These are phyloP conservation scores for Thielaviopsis euricoi DNA, from an alignment of 2,329 filamentous ascomycete genomes.

Conservation along the genomic window DNA sequence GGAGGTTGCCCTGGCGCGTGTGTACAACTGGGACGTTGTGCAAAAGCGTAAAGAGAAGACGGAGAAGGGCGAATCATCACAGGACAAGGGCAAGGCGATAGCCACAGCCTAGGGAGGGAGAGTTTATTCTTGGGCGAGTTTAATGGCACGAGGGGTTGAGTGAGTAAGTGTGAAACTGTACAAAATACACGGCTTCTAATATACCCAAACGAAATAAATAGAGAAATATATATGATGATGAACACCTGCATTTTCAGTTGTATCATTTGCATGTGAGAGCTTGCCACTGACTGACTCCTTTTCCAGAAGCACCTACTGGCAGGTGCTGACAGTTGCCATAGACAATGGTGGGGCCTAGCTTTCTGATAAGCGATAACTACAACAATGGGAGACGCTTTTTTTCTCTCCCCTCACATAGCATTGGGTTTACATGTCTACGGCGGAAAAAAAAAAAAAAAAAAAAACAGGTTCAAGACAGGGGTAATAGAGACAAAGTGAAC, in stretches of 20 bases:
- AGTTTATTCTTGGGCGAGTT: not conserved
- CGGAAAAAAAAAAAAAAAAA: no score
- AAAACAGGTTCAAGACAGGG: no score
- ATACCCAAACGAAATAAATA: not conserved
- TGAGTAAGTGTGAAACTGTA: not conserved
- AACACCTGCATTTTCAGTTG: no score
- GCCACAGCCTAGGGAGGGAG: not conserved
- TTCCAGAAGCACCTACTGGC: not conserved
- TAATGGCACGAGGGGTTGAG: not conserved
- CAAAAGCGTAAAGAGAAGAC: slow-evolving; percentile 83
- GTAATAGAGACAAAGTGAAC: no score
- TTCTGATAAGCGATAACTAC: no score
- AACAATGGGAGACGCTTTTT: no score
- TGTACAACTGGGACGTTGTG: slow-evolving; percentile 99
- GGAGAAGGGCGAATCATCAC: slow-evolving; percentile 35
- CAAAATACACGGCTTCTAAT: not conserved
- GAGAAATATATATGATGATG: not conserved
- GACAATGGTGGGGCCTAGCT: no score
- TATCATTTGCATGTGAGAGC: not conserved
- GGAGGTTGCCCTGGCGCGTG: slow-evolving; percentile 86
- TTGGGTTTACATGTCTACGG: no score
- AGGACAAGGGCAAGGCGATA: slow-evolving; percentile 21
- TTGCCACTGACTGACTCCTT: not conserved
- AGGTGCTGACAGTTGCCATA: not conserved
- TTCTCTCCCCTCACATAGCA: no score